These are phyloP conservation scores for Gossypium sturtianum DNA, from an alignment of 345 rosid genomes.

Conservation along the genomic window DNA sequence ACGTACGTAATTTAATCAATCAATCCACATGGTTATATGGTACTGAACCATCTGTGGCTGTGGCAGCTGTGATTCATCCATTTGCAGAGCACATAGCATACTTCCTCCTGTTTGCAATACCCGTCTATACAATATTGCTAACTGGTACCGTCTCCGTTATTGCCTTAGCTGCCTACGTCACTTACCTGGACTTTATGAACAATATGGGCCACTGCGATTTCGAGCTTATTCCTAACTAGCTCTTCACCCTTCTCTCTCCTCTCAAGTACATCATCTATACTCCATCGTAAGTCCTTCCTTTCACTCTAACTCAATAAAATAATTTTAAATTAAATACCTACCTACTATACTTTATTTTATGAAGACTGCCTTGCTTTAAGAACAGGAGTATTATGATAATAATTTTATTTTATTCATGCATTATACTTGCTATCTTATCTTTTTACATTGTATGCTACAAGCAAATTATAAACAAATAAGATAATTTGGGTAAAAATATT, in stretches of 20 bases:
- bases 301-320: background rate
- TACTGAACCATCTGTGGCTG: background rate
- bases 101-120: background rate
- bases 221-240: background rate
- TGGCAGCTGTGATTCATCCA: slow-evolving; percentile 80
- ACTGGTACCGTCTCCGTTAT: background rate
- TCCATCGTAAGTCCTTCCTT: background rate
- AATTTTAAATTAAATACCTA: too few relatives aligned
- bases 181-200: background rate
- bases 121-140: background rate
- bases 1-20: too few relatives aligned
- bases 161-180: background rate
- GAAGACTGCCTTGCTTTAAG: too few relatives aligned
- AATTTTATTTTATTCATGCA: background rate
- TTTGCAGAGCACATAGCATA: slow-evolving; percentile 54
- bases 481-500: background rate
- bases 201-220: background rate
- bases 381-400: too few relatives aligned
- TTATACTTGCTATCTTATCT: background rate
- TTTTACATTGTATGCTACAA: too few relatives aligned
- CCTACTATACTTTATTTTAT: too few relatives aligned
- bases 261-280: background rate
- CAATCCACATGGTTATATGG: background rate
- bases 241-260: background rate
- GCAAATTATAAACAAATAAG: too few relatives aligned